Conservation (phyloP, 495 filamentous ascomycete genomes). For the Aspergillus coremiiformis region DNA sequence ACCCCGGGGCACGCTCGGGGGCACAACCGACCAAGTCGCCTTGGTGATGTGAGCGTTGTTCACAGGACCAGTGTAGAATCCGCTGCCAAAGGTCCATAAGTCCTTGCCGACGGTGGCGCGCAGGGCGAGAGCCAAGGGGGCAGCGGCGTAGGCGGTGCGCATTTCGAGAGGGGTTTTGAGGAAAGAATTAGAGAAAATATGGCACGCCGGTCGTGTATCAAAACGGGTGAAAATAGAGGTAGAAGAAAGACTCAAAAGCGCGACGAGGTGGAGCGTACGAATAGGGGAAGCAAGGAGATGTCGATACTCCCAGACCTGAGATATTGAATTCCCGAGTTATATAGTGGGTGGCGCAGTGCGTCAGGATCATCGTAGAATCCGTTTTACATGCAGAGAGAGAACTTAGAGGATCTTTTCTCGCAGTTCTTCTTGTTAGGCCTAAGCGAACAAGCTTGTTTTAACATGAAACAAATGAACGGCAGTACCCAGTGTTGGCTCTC, state of each 20-base stretch:
- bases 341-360: too few species aligned
- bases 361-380: not conserved
- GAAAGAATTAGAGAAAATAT: not conserved
- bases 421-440: not conserved
- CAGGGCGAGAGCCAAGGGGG: conserved; percentile 8
- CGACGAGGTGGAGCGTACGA: not conserved
- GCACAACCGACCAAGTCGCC: conserved; percentile 15
- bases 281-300: not conserved
- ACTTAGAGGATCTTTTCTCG: not conserved
- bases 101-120: conserved; percentile 11
- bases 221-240: not conserved
- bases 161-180: conserved; percentile 2
- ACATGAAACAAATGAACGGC: not conserved
- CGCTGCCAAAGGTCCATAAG: conserved; percentile 14
- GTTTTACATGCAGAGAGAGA: too few species aligned
- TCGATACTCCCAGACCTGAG: too few species aligned
- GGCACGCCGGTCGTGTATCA: not conserved
- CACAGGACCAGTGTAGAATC: conserved; percentile 14
- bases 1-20: conserved; percentile 10
- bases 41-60: conserved; percentile 12
- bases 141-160: conserved; percentile 5
- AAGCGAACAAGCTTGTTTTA: not conserved
- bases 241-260: not conserved
- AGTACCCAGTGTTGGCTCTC: too few species aligned
- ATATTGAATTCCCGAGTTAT: too few species aligned